A percentile compares a stretch with the other conserved stretches of the same genome.
phyloP scores from a whole-genome alignment of 306 rosid species.

The Hippophae gyantsensis region DNA sequence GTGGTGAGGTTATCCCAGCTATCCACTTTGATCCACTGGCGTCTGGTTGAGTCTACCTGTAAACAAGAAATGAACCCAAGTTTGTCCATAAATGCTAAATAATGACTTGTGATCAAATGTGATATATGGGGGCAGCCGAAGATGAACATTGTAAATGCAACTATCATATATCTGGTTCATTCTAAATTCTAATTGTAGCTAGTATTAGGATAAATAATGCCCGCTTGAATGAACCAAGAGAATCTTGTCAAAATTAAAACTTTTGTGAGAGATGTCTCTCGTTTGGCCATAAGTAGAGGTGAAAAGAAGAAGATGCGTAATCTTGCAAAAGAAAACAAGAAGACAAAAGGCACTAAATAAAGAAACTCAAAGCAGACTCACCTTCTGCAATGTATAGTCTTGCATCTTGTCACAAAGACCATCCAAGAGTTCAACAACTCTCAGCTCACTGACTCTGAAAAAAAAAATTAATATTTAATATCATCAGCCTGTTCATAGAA shows the following conservation, averaged over 20 bases:
- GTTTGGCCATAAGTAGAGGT: no score
- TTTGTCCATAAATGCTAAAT: conserved; percentile 4
- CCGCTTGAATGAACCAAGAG: no score
- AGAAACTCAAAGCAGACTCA: conserved; percentile 14
- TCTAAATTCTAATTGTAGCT: no score
- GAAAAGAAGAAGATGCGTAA: no score
- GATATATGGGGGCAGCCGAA: no score
- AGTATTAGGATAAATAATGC: no score
- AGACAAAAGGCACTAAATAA: not conserved
- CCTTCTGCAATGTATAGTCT: conserved; percentile 74
- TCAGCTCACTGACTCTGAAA: conserved; percentile 72
- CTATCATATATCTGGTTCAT: no score
- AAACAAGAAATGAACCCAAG: conserved; percentile 20
- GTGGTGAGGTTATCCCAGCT: conserved; percentile 60
- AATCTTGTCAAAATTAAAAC: no score
- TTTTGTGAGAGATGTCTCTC: no score
- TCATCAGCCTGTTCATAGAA: no score
- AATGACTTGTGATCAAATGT: not conserved
- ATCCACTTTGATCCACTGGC: conserved; percentile 68
- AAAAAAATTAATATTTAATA: conserved; percentile 4
- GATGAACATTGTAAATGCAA: no score
- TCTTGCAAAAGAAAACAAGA: no score
- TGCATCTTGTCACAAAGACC: conserved; percentile 94
- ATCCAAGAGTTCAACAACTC: conserved; percentile 88
- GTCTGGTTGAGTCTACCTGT: conserved; percentile 41